Percentiles rank a stretch among this genome's conserved stretches.
phyloP scores from a whole-genome alignment of 2,329 filamentous ascomycete genomes.

The Aureobasidium sp. region DNA sequence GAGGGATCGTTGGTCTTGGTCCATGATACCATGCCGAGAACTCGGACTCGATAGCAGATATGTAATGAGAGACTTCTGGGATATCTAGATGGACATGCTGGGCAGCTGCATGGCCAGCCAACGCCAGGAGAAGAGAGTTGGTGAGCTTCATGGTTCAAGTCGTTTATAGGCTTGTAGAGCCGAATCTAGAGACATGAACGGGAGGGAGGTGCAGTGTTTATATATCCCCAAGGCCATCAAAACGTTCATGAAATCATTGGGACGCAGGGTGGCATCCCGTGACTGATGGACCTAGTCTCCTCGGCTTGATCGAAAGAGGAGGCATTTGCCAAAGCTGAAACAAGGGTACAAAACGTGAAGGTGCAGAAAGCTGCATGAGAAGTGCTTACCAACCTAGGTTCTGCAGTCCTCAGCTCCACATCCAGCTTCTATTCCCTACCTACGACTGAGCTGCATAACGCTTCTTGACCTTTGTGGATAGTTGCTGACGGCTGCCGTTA shows the following conservation, averaged over 20 bases:
- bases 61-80: slow-evolving; percentile 16
- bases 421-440: neutral
- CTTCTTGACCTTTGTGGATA: too few relatives aligned
- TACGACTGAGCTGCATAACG: too few relatives aligned
- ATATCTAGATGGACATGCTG: slow-evolving; percentile 19
- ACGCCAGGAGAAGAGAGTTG: neutral
- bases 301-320: neutral
- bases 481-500: too few relatives aligned
- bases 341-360: neutral
- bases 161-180: neutral
- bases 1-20: slow-evolving; percentile 10
- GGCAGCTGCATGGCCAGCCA: neutral
- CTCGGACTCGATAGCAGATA: slow-evolving; percentile 9
- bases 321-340: neutral
- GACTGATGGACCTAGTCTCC: neutral
- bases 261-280: neutral
- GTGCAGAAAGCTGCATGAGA: neutral
- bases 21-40: slow-evolving; percentile 13
- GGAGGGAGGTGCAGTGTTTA: neutral
- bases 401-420: neutral
- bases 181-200: neutral
- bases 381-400: neutral
- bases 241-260: neutral
- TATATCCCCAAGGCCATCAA: neutral
- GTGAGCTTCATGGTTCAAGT: neutral